Base-by-base conservation (phyloP, 371 early-diverging fungal genomes). In the Capillidium heterosporum region DNA sequence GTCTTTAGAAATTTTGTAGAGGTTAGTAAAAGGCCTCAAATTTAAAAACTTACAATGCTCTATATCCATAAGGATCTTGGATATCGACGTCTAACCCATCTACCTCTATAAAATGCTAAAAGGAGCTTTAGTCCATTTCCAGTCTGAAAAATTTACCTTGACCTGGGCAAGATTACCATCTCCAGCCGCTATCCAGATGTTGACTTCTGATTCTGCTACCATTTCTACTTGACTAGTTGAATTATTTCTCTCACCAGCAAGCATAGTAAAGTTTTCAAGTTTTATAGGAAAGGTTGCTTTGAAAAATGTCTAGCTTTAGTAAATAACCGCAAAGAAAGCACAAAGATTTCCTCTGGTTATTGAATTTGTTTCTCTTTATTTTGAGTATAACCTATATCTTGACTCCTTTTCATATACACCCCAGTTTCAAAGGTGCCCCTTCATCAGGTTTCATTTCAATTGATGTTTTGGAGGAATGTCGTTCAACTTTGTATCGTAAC, bases 51-150 rank as follows among this genome's bases (percentile, higher is more conserved):
- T 78, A 77, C 79, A 85, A 64, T 1, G 81, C 71, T 1, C 80
- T 79, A 64, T 85, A 85, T 29, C 85, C 85, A 58, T 67, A 71
- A 26, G 77, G 71, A 60, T 87, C 87, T 59, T 80, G 70, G n/a
- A 65, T 66, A 61, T 81, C 71, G n/a, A 72, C 63, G 32, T 69
- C 65, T 11, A 71, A 56, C 2, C 78, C 79, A 32, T 57, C 49
- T 56, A 32, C 56, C 42, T 31, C 27, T 21, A 23, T 15, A 51
- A 17, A 42, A 13, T 39, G 17, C 2, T 15, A 41, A 28, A 27
- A 42, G 1, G 42, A 26, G 23, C 31, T 39, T 8, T 29, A n/a
- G 26, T 17, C 26, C 8, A 5, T 7, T 21, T 32, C 24, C n/a
- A 23, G 7, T 10, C 35, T n/a, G 23, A 31, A 17, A 17, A 11